Evolutionary conservation across 1,139 yeast genomes (phyloP), one percentile per base, ranked within the genome.

Genomic region (Magnusiomyces ingens): DNA sequence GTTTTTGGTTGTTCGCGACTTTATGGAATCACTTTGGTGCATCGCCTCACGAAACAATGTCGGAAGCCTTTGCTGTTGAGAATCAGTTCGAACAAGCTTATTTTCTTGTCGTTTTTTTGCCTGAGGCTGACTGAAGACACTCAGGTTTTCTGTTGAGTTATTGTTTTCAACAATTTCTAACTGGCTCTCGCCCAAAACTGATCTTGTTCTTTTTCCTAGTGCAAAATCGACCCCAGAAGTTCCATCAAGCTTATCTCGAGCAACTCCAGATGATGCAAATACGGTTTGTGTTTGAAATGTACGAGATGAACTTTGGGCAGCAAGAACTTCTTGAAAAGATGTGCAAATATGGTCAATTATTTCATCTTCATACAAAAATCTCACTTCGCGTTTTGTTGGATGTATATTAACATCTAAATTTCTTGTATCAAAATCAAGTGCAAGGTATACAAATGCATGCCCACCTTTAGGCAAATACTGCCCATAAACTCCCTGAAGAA

Each of bases 361-460:
- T 64, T 90, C 98, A 52, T 86, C 95, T 63, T 94, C 98, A 64
- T 82, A 70, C 40, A 93, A 71, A 66, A 94, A 90, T 50, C 95
- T 70, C 1, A 94, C 98, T 63, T 93, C 98, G 52, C 94, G 76
- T 63, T 93, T 93, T 0, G 99, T 93, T 0, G 99, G 99, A 64
- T 94, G 99, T 10, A 94, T 83, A 66, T 93, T 93, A 11, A 93
- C 99, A 66, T 93, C 99, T 13, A 93, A 75, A 56, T 84, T 83
- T 37, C 71, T 72, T 0, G 97, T 87, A 18, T 75, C 73, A 4
- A 93, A 80, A 41, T 74, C 74, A 21, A 93, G 66, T 48, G 88
- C 76, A 52, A 93, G 59, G 67, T 90, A 93, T 1, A 88, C 76
- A 65, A 93, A 93, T 0, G 96, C 86, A 59, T 78, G 82, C 48